These are phyloP conservation scores for Pyrenophora graminea DNA, from an alignment of 2,329 filamentous ascomycete genomes.

Conservation along the genomic window DNA sequence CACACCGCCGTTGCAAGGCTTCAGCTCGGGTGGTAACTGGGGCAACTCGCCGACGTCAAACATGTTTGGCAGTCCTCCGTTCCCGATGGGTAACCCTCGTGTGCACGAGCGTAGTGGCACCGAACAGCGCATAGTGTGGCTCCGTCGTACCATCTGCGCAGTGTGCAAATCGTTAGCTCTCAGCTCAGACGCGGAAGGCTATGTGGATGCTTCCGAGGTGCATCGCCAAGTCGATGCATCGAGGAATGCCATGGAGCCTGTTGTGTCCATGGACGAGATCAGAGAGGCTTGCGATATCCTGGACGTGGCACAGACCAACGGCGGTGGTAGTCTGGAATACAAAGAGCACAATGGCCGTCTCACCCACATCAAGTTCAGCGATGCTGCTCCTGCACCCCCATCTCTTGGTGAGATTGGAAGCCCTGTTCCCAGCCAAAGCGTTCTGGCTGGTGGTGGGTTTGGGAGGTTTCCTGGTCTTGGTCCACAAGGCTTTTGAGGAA, in stretches of 20 bases:
- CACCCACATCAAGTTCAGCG: conserved; percentile 51
- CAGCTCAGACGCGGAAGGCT: conserved; percentile 61
- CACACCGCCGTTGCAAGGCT: conserved; percentile 49
- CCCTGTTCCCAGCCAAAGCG: conserved; percentile 50
- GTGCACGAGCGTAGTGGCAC: conserved; percentile 32
- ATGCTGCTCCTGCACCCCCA: conserved; percentile 29
- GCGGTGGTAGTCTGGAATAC: conserved; percentile 84
- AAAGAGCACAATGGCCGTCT: conserved; percentile 55
- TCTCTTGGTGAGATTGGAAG: conserved; percentile 55
- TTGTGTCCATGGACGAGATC: conserved; percentile 68
- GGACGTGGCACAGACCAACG: conserved; percentile 76
- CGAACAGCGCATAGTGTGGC: conserved; percentile 38
- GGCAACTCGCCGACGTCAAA: conserved; percentile 45
- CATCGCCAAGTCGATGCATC: conserved; percentile 68
- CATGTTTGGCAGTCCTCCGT: conserved; percentile 37
- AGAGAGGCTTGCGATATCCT: conserved; percentile 88
- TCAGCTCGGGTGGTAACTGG: conserved; percentile 47
- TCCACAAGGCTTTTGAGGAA: conserved; percentile 35
- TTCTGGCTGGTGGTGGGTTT: conserved; percentile 43
- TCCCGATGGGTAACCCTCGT: conserved; percentile 32
- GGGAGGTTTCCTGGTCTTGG: conserved; percentile 43
- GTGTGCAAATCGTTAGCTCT: conserved; percentile 70
- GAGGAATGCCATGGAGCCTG: conserved; percentile 61
- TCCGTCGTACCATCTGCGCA: conserved; percentile 67
- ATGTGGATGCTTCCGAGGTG: conserved; percentile 69